Base-by-base conservation (phyloP, 208 protist genomes). In the Trypanosoma grayi region DNA sequence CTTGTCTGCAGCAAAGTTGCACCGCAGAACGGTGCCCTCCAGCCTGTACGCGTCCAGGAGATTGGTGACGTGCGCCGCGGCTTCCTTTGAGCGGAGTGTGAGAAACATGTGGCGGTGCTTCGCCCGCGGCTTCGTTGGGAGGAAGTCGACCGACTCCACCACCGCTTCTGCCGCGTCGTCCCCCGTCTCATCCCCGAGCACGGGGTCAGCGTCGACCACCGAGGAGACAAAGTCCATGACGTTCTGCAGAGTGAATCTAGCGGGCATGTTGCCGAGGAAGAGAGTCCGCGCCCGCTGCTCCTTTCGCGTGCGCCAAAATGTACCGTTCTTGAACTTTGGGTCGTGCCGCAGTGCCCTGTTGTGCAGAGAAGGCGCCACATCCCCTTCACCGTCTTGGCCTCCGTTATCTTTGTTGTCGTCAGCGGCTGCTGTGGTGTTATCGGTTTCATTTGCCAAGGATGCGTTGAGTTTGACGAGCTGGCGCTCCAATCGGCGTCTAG, bases 1-100 rank as follows among this genome's bases (percentile, higher is more conserved):
- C 68, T 91, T 92, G 59, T 95, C 85, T 0, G 85, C 58, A 5
- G 89, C 81, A 60, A 92, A 91, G 60, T 95, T 95, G 52, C 85
- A 92, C n/a, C 89, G 80, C 40, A 95, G 67, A 18, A 47, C 47
- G 6, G n/a, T 61, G 5, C 75, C 73, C 14, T 81, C 71, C 45
- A 95, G 52, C 40, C 43, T 59, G 39, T 80, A 71, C 22, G 81
- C 70, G 52, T 95, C 74, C 31, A 95, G 66, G 25, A 75, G 25
- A 25, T 77, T 53, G 16, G 76, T 64, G 2, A 73, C 72, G 40
- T 58, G 83, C 31, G 70, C 76, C 2, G 85, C 85, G 13, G 83
- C 44, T 10, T 79, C 55, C 8, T 84, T 77, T 11, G 79, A 84
- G 7, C 75, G 73, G 24, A 95, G 63, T 14, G 77, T 86, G 33